These are phyloP conservation scores for Dalbergia oliveri DNA, from an alignment of 306 rosid species.

Conservation along the genomic window DNA sequence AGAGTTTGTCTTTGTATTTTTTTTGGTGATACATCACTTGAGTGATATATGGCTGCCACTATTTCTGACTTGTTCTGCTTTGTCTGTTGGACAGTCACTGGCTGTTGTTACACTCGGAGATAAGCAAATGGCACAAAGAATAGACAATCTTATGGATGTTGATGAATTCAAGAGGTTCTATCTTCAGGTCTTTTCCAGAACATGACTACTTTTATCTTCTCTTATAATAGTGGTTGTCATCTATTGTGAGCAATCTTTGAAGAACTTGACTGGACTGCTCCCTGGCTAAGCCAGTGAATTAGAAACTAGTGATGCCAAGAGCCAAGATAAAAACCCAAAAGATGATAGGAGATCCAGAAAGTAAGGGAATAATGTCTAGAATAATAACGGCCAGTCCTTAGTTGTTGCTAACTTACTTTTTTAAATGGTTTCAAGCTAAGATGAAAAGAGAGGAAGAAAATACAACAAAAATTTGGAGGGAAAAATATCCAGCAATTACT, in stretches of 20 bases:
- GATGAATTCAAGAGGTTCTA: conserved; percentile 92
- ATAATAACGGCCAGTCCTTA: conserved; percentile 9
- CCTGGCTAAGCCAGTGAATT: conserved; percentile 27
- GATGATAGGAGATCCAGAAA: neutral
- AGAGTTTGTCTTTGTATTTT: conserved; percentile 8
- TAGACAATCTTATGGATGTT: conserved; percentile 84
- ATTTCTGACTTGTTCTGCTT: neutral
- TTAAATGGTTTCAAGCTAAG: neutral
- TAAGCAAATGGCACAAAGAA: conserved; percentile 93
- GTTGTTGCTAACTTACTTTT: neutral
- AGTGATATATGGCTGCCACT: neutral
- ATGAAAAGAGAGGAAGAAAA: neutral
- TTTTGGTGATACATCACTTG: too few relatives aligned
- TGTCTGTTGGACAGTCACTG: conserved; percentile 68
- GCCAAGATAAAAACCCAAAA: conserved; percentile 19
- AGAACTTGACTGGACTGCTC: neutral
- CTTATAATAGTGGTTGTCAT: conserved; percentile 21
- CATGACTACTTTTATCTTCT: conserved; percentile 38
- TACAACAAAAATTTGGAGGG: neutral
- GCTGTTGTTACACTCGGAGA: conserved; percentile 97
- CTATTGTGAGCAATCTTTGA: conserved; percentile 30
- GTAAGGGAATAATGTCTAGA: neutral
- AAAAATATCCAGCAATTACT: neutral
- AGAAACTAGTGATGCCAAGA: conserved; percentile 28
- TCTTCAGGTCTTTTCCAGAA: conserved; percentile 75